Evolutionary conservation across 129 eudicot species (phyloP).

Genomic region (Oenanthe sinensis): DNA sequence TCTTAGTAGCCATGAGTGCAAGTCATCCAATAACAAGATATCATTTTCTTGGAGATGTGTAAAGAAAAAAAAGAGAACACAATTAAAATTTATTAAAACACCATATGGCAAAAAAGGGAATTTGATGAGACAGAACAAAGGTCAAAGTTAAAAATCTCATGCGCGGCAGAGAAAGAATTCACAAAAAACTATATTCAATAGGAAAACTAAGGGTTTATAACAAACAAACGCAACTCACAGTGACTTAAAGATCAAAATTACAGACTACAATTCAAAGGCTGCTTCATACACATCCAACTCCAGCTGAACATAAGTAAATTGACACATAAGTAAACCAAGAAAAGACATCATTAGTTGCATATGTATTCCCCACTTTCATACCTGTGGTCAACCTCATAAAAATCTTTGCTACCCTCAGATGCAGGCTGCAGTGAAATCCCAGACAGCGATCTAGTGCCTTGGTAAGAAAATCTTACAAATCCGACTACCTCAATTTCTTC

Average conservation of each 20-base stretch:
- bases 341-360: constrained; percentile 39
- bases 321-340: not conserved
- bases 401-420: constrained; percentile 70
- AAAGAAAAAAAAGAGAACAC: not conserved
- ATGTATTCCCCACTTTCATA: constrained; percentile 66
- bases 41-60: not conserved
- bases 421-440: constrained; percentile 72
- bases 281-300: not conserved
- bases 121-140: not conserved
- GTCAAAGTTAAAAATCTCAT: not conserved
- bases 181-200: not conserved
- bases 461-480: constrained; percentile 62
- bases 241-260: not conserved
- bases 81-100: not conserved
- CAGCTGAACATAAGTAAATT: not conserved
- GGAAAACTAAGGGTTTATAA: not conserved
- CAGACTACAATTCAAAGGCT: constrained; percentile 1
- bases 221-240: not conserved
- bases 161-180: not conserved
- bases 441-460: constrained; percentile 60
- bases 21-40: not conserved
- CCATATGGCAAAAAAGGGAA: not conserved
- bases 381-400: constrained; percentile 81
- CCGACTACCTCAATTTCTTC: constrained; percentile 72
- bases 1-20: not conserved